Percentiles rank a stretch among this genome's conserved stretches.
Conservation (phyloP, 1,284 basidiomycete genomes). For the Rhodotorula sp. region DNA sequence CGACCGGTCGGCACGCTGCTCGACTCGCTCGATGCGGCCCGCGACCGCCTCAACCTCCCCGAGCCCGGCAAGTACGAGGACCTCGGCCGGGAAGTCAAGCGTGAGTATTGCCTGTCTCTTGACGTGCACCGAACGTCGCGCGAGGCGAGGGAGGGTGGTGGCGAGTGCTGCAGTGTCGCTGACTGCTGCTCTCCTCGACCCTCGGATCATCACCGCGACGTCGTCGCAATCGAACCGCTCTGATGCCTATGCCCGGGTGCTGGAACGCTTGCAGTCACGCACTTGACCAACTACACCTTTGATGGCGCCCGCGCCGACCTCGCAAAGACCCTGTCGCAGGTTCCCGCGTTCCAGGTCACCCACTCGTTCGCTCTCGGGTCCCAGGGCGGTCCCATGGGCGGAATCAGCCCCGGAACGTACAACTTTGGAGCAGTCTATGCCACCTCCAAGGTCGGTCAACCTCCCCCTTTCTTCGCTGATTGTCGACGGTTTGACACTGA, state of each 20-base stretch:
- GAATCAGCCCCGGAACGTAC: slow-evolving; percentile 65
- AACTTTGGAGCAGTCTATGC: slow-evolving; percentile 94
- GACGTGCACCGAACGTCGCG: neutral
- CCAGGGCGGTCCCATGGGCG: slow-evolving; percentile 44
- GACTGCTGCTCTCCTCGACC: slow-evolving; percentile 11
- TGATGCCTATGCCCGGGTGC: neutral
- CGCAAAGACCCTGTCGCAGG: slow-evolving; percentile 87
- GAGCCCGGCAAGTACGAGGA: slow-evolving; percentile 89
- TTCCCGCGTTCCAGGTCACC: slow-evolving; percentile 95
- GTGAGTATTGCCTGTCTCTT: slow-evolving; percentile 25
- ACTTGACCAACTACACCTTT: slow-evolving; percentile 91
- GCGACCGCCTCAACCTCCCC: slow-evolving; percentile 62
- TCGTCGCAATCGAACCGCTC: no score
- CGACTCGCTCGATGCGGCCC: slow-evolving; percentile 26
- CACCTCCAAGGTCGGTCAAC: slow-evolving; percentile 65
- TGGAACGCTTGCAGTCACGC: slow-evolving; percentile 64
- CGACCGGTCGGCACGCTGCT: slow-evolving; percentile 22
- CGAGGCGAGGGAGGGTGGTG: neutral
- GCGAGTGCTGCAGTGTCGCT: neutral
- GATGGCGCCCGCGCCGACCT: slow-evolving; percentile 96
- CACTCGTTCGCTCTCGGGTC: slow-evolving; percentile 90
- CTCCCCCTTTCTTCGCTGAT: slow-evolving; percentile 12
- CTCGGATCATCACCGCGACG: neutral
- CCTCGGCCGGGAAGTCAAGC: slow-evolving; percentile 69
- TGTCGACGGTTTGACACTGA: neutral